Evolutionary conservation across 208 protist species (phyloP).

Genomic region (Trypanosoma scelopori): DNA sequence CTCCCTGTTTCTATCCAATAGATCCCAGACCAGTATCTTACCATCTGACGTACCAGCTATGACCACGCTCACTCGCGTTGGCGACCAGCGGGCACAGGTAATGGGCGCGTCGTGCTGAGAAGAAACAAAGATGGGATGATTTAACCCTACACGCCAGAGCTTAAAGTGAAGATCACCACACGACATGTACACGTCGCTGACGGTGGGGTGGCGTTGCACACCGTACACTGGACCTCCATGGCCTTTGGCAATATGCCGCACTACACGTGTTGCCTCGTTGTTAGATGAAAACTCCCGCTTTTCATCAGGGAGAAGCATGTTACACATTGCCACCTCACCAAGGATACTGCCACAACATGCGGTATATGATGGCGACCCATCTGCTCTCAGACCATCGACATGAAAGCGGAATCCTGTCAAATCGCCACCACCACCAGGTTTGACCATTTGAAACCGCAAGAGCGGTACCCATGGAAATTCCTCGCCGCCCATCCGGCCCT

Average conservation of each 20-base stretch:
- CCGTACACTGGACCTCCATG: slow-evolving; percentile 77
- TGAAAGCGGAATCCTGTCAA: slow-evolving; percentile 81
- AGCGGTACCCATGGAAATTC: slow-evolving; percentile 87
- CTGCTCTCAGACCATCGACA: slow-evolving; percentile 58
- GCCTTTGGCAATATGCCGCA: slow-evolving; percentile 45
- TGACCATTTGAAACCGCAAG: slow-evolving; percentile 64
- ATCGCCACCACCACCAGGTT: slow-evolving; percentile 66
- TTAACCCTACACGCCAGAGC: slow-evolving; percentile 81
- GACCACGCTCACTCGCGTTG: slow-evolving; percentile 72
- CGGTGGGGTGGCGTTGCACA: slow-evolving; percentile 80
- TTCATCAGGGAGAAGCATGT: slow-evolving; percentile 62
- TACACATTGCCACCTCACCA: slow-evolving; percentile 76
- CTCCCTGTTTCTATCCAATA: slow-evolving; percentile 90
- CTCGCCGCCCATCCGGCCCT: slow-evolving; percentile 54
- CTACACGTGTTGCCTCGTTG: slow-evolving; percentile 65
- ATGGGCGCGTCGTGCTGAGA: slow-evolving; percentile 51
- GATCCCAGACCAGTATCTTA: slow-evolving; percentile 88
- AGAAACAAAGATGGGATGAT: slow-evolving; percentile 75
- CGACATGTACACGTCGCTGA: slow-evolving; percentile 88
- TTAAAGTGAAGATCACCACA: slow-evolving; percentile 88
- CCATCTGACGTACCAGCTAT: slow-evolving; percentile 82
- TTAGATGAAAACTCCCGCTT: slow-evolving; percentile 38
- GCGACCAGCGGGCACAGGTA: slow-evolving; percentile 86
- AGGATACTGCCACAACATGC: slow-evolving; percentile 59
- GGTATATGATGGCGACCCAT: slow-evolving; percentile 58